Evolutionary conservation across 2,329 filamentous ascomycete species (phyloP).

Genomic region (Hymenoscyphus albidus): DNA sequence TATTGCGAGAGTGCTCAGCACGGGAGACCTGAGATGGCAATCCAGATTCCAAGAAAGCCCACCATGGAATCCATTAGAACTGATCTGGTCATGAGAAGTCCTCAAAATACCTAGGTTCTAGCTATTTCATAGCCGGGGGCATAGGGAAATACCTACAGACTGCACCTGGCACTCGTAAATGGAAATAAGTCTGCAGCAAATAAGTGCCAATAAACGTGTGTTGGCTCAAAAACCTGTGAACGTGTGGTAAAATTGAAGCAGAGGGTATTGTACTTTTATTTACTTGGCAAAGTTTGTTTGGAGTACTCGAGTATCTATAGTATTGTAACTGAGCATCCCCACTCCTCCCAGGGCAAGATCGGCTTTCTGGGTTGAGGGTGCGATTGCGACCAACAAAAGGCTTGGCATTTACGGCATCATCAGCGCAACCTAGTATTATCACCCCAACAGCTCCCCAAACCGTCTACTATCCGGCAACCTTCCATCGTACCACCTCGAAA

Average conservation of each 20-base stretch:
- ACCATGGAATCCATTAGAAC: neutral
- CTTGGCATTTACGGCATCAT: conserved; percentile 16
- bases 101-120: neutral
- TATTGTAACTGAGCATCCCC: neutral
- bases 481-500: conserved; percentile 19
- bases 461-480: conserved; percentile 13
- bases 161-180: neutral
- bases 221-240: no score
- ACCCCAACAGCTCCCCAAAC: conserved; percentile 10
- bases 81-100: neutral
- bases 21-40: neutral
- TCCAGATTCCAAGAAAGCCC: neutral
- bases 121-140: neutral
- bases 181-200: neutral
- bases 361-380: neutral
- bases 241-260: no score
- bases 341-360: neutral
- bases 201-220: neutral
- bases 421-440: conserved; percentile 10
- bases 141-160: neutral
- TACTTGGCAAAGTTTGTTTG: no score
- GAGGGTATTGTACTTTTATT: neutral
- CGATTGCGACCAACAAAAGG: neutral
- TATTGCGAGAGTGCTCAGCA: neutral
- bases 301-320: no score